These are phyloP conservation scores for Fistulinella prunicolor DNA, from an alignment of 768 basidiomycete genomes.

Conservation along the genomic window DNA sequence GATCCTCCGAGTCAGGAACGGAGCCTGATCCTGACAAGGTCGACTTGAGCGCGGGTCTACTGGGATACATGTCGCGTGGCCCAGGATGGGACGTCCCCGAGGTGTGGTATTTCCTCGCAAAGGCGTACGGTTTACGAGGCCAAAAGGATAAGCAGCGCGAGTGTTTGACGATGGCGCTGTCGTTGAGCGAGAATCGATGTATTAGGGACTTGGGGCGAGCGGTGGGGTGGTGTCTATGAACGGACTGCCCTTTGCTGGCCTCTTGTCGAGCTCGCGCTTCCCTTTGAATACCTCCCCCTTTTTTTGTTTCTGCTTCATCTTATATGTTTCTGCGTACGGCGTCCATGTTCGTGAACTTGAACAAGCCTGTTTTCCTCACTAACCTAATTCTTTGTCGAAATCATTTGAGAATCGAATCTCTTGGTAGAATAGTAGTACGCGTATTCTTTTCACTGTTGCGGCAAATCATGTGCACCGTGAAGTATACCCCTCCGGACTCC, in stretches of 20 bases:
- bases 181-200: constrained; percentile 56
- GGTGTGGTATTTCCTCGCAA: constrained; percentile 91
- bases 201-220: constrained; percentile 63
- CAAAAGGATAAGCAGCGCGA: constrained; percentile 71
- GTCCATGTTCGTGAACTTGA: no score
- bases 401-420: background rate
- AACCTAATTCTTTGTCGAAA: no score
- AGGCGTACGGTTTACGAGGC: constrained; percentile 72
- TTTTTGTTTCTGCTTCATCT: no score
- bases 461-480: no score
- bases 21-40: constrained; percentile 45
- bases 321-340: no score
- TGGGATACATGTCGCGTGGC: constrained; percentile 74
- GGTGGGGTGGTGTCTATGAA: constrained; percentile 64
- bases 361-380: no score
- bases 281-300: no score
- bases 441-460: no score
- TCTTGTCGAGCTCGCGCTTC: background rate
- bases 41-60: constrained; percentile 79
- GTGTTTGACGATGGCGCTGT: constrained; percentile 67
- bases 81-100: constrained; percentile 90
- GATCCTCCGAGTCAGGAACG: constrained; percentile 8
- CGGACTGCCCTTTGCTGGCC: no score
- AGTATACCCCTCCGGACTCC: no score
- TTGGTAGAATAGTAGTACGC: background rate